These are phyloP conservation scores for Aspergillus fischeri DNA, from an alignment of 2,329 filamentous ascomycete species.

Conservation along the genomic window DNA sequence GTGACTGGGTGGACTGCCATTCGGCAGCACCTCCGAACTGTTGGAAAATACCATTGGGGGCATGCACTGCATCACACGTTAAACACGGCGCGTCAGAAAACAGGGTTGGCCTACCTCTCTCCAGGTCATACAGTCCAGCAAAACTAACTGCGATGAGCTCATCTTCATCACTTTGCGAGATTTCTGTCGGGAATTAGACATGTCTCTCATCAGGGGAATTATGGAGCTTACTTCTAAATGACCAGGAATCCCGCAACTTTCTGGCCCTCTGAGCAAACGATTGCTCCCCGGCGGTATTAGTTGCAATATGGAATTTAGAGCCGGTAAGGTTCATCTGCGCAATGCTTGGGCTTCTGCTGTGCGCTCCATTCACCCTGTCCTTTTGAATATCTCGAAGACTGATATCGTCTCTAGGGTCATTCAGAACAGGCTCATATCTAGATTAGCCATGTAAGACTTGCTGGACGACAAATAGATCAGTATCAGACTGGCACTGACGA, in stretches of 20 bases:
- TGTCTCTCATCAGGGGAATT: not conserved
- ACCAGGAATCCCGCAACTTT: constrained; percentile 26
- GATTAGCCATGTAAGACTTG: not conserved
- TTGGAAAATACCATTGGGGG: constrained; percentile 22
- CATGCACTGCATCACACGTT: constrained; percentile 19
- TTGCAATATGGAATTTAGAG: constrained; percentile 11
- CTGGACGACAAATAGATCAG: not conserved
- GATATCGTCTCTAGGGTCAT: constrained; percentile 18
- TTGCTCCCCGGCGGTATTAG: constrained; percentile 11
- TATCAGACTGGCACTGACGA: constrained; percentile 11
- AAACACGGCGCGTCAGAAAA: not conserved
- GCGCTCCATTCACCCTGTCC: constrained; percentile 8
- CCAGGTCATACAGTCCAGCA: constrained; percentile 25
- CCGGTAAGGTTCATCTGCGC: constrained; percentile 12
- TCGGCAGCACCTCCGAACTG: constrained; percentile 6
- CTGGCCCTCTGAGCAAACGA: constrained; percentile 18
- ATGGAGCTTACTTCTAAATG: constrained; percentile 20
- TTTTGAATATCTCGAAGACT: constrained; percentile 15
- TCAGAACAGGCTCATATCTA: constrained; percentile 20
- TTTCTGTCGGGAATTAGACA: constrained; percentile 14
- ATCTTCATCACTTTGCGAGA: constrained; percentile 26
- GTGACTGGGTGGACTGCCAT: constrained; percentile 7
- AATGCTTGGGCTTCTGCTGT: constrained; percentile 19
- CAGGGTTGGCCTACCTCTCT: constrained; percentile 18
- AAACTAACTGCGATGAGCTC: constrained; percentile 29